Evolutionary conservation across 2,329 filamentous ascomycete genomes (phyloP), one percentile per base, ranked within the genome.

Genomic region (Apiospora sp.): DNA sequence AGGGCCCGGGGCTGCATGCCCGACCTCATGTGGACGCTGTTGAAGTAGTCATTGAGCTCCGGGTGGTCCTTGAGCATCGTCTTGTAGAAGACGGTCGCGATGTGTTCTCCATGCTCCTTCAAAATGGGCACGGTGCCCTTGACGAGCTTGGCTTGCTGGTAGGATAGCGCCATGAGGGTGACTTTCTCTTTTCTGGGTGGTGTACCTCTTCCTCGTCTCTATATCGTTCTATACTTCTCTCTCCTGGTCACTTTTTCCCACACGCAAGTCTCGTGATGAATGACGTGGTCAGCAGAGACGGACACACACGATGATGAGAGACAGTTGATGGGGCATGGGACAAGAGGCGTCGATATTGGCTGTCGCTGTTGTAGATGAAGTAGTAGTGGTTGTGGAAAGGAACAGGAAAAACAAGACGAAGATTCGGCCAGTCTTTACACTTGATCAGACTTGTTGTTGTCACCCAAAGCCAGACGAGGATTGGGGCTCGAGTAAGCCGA

Each of bases 11-110:
- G 85, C 76, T 93, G 91, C 73, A 89, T 87, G 46, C 89, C 88
- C 54, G 88, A 92, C 74, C 84, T 83, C 82, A 92, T 91, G 78
- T 92, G 90, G 49, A 90, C 87, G 41, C 84, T 85, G 83, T 94
- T 94, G 87, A 95, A 94, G 81, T 92, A 85, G 81, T 91, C 88
- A 77, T 91, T 89, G 44, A 95, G 87, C 64, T 90, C 87, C 0
- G 92, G 92, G 73, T 94, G 86, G 51, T 90, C 89, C 14, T 80
- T 79, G 34, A 95, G 84, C 85, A 95, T 89, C 78, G 89, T 91
- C 74, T 86, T 85, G 85, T 95, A 95, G 84, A 95, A 94, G 75
- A 88, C 86, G n/a, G 86, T 86, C 7, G 92, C 92, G 80, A 95
- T 93, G 74, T 87, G 85, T 75, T 88, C 87, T 79, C 93, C 93